Percentiles rank a stretch among this genome's conserved stretches.
phyloP scores from a whole-genome alignment of 345 rosid species.

The Euclidium syriacum region DNA sequence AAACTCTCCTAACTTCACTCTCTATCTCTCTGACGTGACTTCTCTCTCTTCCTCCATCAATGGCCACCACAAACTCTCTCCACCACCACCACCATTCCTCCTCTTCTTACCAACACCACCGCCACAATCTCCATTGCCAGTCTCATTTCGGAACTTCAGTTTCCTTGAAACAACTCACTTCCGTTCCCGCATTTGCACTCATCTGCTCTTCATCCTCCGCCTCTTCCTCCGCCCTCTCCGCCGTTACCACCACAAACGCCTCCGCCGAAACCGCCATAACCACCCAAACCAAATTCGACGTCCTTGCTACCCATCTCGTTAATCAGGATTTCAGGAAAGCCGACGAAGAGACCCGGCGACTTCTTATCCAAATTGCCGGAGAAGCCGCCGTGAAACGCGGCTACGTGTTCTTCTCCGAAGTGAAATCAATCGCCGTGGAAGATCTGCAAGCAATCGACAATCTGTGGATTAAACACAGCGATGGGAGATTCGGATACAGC shows the following conservation, averaged over 20 bases:
- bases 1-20: slow-evolving; percentile 32
- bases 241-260: slow-evolving; percentile 24
- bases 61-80: slow-evolving; percentile 37
- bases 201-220: slow-evolving; percentile 27
- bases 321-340: slow-evolving; percentile 70
- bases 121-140: slow-evolving; percentile 26
- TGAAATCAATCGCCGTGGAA: slow-evolving; percentile 49
- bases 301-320: slow-evolving; percentile 56
- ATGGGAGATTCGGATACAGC: slow-evolving; percentile 70
- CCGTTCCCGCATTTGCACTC: slow-evolving; percentile 35
- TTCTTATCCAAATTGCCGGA: slow-evolving; percentile 71
- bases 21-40: slow-evolving; percentile 23
- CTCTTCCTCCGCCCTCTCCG: slow-evolving; percentile 24
- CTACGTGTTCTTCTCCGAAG: slow-evolving; percentile 96
- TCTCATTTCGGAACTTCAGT: slow-evolving; percentile 35
- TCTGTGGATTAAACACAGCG: slow-evolving; percentile 70
- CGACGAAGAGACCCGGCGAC: slow-evolving; percentile 85
- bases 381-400: slow-evolving; percentile 76
- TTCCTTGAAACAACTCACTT: slow-evolving; percentile 30
- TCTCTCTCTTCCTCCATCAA: slow-evolving; percentile 23
- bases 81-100: slow-evolving; percentile 19
- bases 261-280: slow-evolving; percentile 32
- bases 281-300: slow-evolving; percentile 50
- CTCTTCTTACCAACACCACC: slow-evolving; percentile 32
- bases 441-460: slow-evolving; percentile 72